Base-by-base conservation (phyloP, 352 stramenopile genomes). In the Pythium plurisporium region DNA sequence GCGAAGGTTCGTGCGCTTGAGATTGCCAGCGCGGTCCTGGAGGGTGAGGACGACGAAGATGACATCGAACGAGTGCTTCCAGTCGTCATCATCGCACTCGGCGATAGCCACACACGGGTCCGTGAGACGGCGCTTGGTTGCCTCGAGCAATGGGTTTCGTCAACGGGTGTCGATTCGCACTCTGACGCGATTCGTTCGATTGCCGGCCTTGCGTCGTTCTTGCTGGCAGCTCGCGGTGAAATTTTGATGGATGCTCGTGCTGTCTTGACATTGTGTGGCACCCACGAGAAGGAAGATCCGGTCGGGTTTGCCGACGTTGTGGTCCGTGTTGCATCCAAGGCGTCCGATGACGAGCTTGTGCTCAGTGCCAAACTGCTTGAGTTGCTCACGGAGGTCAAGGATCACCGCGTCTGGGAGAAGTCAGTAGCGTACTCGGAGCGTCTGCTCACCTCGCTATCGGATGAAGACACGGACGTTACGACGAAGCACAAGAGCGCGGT, bases 211-310 rank as follows among this genome's bases (percentile, higher is more conserved):
- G 64, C 64, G 3, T 26, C 47, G 5, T 83, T 75, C n/a, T 64
- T 95, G 2, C 17, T 91, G 11, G 49, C 81, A 12, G 77, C 77
- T 15, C 87, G 87, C 47, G 64, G 84, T 31, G 85, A 95, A 50
- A 86, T 95, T 29, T 6, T 76, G 23, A 91, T 93, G 81, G 85
- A 95, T 62, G 59, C 57, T 8, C 69, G 69, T 43, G 82, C 84
- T 5, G 62, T 91, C 3, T 27, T 64, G 31, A 69, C 73, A 8
- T 67, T 91, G 27, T 88, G 72, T 49, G 75, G 74, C 20, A 70
- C 65, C 26, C 83, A 79, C 49, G 55, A 68, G 26, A 51, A 50
- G 72, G 31, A 57, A 12, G 33, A 65, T 23, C 34, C 19, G 2
- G 26, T 25, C 2, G 33, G 31, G 0, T 65, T 66, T 20, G 56